Evolutionary conservation across 805 yeast genomes (phyloP).

Genomic region (Scheffersomyces spartinae): DNA sequence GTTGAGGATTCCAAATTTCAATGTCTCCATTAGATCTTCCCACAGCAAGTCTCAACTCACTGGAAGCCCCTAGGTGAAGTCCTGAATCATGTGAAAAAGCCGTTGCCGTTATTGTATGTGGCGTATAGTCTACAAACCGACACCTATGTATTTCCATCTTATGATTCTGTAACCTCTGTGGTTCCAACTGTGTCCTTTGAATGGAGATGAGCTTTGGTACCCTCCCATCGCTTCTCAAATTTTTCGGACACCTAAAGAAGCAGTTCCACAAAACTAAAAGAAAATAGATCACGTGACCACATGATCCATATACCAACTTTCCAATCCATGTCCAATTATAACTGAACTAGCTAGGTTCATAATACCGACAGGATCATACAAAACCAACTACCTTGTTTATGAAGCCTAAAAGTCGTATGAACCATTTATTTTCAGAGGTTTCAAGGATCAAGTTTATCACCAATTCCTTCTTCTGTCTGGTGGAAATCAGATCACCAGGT

Average conservation of each 20-base stretch:
- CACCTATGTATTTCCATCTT: constrained; percentile 78
- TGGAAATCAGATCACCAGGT: constrained; percentile 10
- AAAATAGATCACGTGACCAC: constrained; percentile 1
- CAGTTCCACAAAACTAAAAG: no score
- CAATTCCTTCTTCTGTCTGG: constrained; percentile 21
- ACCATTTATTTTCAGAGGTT: constrained; percentile 33
- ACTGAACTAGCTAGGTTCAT: no score
- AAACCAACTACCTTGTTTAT: constrained; percentile 32
- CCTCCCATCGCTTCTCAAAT: no score
- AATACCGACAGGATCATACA: constrained; percentile 10
- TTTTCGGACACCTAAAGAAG: no score
- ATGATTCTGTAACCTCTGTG: no score
- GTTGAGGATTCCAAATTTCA: constrained; percentile 88
- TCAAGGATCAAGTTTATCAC: constrained; percentile 31
- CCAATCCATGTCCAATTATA: no score
- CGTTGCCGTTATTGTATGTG: constrained; percentile 72
- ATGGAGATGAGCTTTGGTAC: no score
- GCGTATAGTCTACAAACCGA: constrained; percentile 79
- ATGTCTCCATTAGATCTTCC: constrained; percentile 93
- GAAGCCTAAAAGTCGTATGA: constrained; percentile 22
- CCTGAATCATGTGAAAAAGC: constrained; percentile 61
- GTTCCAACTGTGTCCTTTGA: no score
- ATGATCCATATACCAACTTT: constrained; percentile 1
- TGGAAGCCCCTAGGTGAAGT: constrained; percentile 30
- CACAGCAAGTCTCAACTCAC: constrained; percentile 67